Conservation (phyloP, 2,329 filamentous ascomycete species). For the Coniochaeta sp. region DNA sequence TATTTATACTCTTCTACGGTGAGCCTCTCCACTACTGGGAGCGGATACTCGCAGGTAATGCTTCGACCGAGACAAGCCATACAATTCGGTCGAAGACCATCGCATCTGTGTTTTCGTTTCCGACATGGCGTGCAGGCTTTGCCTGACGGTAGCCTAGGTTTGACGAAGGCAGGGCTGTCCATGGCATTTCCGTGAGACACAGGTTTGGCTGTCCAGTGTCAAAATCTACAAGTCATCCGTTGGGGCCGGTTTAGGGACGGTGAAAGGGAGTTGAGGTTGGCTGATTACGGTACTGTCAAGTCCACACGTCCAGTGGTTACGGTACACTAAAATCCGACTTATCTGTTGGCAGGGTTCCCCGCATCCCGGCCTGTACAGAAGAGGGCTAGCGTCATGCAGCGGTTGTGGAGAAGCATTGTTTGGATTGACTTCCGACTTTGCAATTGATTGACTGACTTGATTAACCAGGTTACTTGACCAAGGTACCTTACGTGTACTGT, state of each 20-base stretch:
- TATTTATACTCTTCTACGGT: slow-evolving; percentile 4
- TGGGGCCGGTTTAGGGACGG: neutral
- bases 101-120: slow-evolving; percentile 5
- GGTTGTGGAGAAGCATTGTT: neutral
- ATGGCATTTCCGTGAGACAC: neutral
- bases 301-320: neutral
- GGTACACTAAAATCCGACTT: neutral
- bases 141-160: slow-evolving; percentile 4
- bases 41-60: slow-evolving; percentile 3
- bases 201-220: neutral
- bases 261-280: neutral
- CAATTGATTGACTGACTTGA: no score
- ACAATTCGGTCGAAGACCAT: slow-evolving; percentile 5
- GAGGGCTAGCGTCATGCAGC: neutral
- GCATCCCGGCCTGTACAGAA: neutral
- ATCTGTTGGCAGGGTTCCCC: neutral
- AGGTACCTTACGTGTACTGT: no score
- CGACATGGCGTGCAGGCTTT: slow-evolving; percentile 5
- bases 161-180: neutral
- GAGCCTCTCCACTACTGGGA: neutral
- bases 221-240: no score
- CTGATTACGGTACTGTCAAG: no score
- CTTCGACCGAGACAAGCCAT: slow-evolving; percentile 2
- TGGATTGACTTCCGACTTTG: no score
- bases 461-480: no score